Conservation (phyloP, 108 stramenopile species). For the Bacterosira constricta region DNA sequence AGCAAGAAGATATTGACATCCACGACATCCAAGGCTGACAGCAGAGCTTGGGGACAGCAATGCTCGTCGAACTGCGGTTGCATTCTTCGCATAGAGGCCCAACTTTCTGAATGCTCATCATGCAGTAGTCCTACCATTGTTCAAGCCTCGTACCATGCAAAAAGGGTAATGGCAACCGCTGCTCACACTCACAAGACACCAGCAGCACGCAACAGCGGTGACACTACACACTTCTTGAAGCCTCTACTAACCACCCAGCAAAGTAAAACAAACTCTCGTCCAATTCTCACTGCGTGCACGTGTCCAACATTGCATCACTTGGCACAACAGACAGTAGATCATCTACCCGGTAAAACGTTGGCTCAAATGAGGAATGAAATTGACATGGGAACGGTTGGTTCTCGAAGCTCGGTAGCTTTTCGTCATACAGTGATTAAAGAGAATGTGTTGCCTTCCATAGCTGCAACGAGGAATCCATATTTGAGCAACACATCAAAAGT, state of each 20-base stretch:
- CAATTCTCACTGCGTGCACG: conserved; percentile 72
- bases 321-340: conserved; percentile 50
- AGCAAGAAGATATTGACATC: not conserved
- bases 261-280: conserved; percentile 20
- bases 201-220: not conserved
- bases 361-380: conserved; percentile 46
- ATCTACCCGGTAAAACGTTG: conserved; percentile 46
- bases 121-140: conserved; percentile 32
- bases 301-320: conserved; percentile 71
- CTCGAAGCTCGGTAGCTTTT: conserved; percentile 65
- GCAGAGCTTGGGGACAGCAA: conserved; percentile 76
- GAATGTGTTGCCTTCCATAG: conserved; percentile 35
- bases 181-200: not conserved
- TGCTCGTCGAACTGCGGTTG: conserved; percentile 83
- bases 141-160: conserved; percentile 63
- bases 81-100: conserved; percentile 74
- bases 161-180: conserved; percentile 52
- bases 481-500: too few species aligned
- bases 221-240: too few species aligned
- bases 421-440: conserved; percentile 64
- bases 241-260: conserved; percentile 47
- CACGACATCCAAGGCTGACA: not conserved
- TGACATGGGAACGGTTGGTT: conserved; percentile 49
- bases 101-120: conserved; percentile 19
- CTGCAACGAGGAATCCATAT: conserved; percentile 22